A percentile compares a stretch with the other conserved stretches of the same genome.
phyloP scores from a whole-genome alignment of 2,329 filamentous ascomycete genomes.

The Trichoderma sp. region DNA sequence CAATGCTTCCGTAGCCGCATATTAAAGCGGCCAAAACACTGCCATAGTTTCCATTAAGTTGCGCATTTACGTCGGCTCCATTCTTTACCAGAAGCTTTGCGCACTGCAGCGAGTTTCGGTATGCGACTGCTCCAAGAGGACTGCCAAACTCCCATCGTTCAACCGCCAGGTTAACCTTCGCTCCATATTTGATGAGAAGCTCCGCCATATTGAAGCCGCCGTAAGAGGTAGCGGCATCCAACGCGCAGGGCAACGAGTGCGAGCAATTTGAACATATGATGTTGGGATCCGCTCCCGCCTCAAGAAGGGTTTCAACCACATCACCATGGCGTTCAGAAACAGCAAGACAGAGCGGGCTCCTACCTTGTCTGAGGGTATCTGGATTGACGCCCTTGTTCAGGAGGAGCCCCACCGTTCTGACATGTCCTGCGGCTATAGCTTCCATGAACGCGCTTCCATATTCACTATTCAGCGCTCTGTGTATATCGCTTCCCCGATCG shows the following conservation, averaged over 20 bases:
- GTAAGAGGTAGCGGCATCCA: fast-evolving
- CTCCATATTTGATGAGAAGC: neutral
- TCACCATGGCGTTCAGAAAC: fast-evolving
- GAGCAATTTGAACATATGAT: neutral
- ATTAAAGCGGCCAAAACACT: slow-evolving; percentile 8
- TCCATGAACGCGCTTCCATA: neutral
- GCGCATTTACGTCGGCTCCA: slow-evolving; percentile 14
- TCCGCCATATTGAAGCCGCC: fast-evolving
- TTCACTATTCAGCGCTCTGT: neutral
- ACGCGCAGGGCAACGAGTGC: fast-evolving
- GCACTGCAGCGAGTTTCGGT: fast-evolving
- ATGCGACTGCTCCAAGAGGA: neutral
- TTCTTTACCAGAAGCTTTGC: neutral
- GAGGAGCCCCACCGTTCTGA: neutral
- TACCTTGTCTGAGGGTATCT: neutral
- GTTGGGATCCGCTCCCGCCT: slow-evolving; percentile 3
- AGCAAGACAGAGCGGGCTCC: neutral
- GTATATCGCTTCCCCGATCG: neutral
- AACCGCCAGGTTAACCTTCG: neutral
- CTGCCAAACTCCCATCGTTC: fast-evolving
- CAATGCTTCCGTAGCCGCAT: fast-evolving
- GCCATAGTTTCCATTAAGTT: neutral
- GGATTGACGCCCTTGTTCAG: neutral
- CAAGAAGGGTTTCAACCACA: neutral
- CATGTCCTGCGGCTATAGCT: fast-evolving